Evolutionary conservation across 805 yeast genomes (phyloP).

Genomic region (Metschnikowia baotianmanensis): DNA sequence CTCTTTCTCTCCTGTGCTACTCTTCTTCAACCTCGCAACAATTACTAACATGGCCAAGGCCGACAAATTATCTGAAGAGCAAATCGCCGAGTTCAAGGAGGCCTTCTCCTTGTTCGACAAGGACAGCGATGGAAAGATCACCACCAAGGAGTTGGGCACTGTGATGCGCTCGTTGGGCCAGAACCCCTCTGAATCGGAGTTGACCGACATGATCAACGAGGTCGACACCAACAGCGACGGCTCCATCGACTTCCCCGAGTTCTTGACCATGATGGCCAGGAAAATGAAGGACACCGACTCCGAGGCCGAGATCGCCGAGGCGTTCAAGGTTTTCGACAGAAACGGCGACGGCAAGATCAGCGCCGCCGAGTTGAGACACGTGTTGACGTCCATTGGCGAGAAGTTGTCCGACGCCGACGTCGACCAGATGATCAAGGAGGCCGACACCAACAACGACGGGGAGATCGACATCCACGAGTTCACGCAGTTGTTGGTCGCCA

Average conservation of each 20-base stretch:
- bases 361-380: constrained; percentile 95
- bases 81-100: constrained; percentile 95
- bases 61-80: constrained; percentile 91
- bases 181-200: constrained; percentile 94
- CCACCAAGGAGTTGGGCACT: constrained; percentile 92
- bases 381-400: constrained; percentile 96
- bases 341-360: constrained; percentile 97
- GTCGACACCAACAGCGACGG: constrained; percentile 96
- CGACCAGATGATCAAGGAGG: constrained; percentile 95
- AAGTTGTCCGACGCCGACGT: constrained; percentile 95
- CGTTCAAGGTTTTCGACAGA: constrained; percentile 95
- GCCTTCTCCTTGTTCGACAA: constrained; percentile 97
- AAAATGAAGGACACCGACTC: constrained; percentile 96
- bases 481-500: constrained; percentile 80
- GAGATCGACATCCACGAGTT: constrained; percentile 97
- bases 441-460: constrained; percentile 93
- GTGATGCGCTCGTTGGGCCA: constrained; percentile 99
- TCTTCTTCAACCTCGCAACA: neutral
- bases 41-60: constrained; percentile 46
- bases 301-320: constrained; percentile 96
- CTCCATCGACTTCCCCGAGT: constrained; percentile 47
- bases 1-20: neutral
- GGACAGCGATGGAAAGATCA: constrained; percentile 95
- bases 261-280: constrained; percentile 41
- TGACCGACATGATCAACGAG: constrained; percentile 95